Base-by-base conservation (phyloP, 2,329 filamentous ascomycete species). In the Ophiostoma populinum region DNA sequence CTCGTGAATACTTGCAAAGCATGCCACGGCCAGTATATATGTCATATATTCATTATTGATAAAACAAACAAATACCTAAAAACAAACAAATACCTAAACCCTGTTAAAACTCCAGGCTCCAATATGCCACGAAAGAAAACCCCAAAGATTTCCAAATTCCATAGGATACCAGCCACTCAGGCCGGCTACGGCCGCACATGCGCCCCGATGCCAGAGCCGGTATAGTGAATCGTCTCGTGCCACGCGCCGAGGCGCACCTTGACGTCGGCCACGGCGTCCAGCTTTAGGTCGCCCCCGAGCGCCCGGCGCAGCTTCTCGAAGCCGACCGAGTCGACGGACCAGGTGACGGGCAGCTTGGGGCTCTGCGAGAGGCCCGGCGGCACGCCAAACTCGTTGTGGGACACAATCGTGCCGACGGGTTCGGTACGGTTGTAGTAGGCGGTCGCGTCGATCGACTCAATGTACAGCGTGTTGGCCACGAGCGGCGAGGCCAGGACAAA, bases 401-500 rank as follows among this genome's bases (percentile, higher is more conserved):
- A 82, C 17, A 77, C 45, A 39, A 95, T 94, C 18, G 63, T 69
- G 2, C 86, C 90, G 0, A 92, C 64, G 2, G 74, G 67, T 35
- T 87, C 73, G 7, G 75, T 80, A 41, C 80, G 70, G 43, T 92
- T 83, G 54, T 92, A 92, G 41, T 74, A 78, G 0, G 90, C 85
- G 2, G 78, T 83, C 6, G 87, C 87, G 48, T 92, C 78, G 47
- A 95, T 68, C 34, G 63, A 66, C 24, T 82, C 81, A 42, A 98
- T 68, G 46, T 74, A 80, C 13, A 95, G 56, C 1, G 74, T 82
- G 34, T 79, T 79, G 39, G 73, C 61, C 26, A 62, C 57, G 7
- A 95, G 61, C 0, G 90, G 90, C 1, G 86, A 94, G 25, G 75
- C 65, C 16, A 95, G 65, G 0, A 70, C 75, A 54, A 98, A 94